These are phyloP conservation scores for Micromonas pusilla DNA, from an alignment of 139 green algal species.

Conservation along the genomic window DNA sequence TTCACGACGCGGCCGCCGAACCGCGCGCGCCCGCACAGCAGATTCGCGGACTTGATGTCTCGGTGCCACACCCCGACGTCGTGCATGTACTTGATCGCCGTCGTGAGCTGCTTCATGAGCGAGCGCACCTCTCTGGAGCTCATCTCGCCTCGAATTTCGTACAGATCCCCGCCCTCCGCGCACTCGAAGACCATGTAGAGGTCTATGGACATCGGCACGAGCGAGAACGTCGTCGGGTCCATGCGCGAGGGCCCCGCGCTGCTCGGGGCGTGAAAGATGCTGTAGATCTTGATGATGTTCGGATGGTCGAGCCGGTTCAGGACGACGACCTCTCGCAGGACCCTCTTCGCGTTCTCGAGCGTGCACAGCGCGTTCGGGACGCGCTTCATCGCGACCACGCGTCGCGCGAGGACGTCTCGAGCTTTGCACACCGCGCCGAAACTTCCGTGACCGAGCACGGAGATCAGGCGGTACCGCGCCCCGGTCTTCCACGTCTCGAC, in stretches of 20 bases:
- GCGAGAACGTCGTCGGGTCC: slow-evolving; percentile 26
- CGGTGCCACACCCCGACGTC: slow-evolving; percentile 66
- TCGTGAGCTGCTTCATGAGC: slow-evolving; percentile 53
- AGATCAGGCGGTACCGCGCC: slow-evolving; percentile 52
- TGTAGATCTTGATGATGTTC: slow-evolving; percentile 65
- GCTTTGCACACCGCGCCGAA: slow-evolving; percentile 68
- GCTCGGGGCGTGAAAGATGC: slow-evolving; percentile 64
- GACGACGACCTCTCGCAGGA: slow-evolving; percentile 86
- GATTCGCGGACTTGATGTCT: slow-evolving; percentile 85
- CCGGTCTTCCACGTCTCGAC: slow-evolving; percentile 42
- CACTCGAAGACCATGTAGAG: slow-evolving; percentile 79
- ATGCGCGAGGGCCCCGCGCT: slow-evolving; percentile 17
- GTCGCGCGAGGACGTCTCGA: slow-evolving; percentile 42
- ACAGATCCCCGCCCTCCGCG: slow-evolving; percentile 57
- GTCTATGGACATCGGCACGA: slow-evolving; percentile 64
- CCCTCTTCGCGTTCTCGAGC: slow-evolving; percentile 43
- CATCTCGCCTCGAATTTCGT: slow-evolving; percentile 50
- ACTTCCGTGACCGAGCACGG: slow-evolving; percentile 58
- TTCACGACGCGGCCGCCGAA: slow-evolving; percentile 53
- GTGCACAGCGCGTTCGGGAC: slow-evolving; percentile 42
- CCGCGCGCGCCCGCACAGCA: slow-evolving; percentile 42
- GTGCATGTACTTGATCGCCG: slow-evolving; percentile 12
- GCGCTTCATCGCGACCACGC: slow-evolving; percentile 3
- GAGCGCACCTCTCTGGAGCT: slow-evolving; percentile 47
- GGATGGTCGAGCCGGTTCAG: slow-evolving; percentile 72